Percentiles rank a stretch among this genome's conserved stretches.
Conservation (phyloP, 768 basidiomycete species). For the Boletus pseudopeckii region DNA sequence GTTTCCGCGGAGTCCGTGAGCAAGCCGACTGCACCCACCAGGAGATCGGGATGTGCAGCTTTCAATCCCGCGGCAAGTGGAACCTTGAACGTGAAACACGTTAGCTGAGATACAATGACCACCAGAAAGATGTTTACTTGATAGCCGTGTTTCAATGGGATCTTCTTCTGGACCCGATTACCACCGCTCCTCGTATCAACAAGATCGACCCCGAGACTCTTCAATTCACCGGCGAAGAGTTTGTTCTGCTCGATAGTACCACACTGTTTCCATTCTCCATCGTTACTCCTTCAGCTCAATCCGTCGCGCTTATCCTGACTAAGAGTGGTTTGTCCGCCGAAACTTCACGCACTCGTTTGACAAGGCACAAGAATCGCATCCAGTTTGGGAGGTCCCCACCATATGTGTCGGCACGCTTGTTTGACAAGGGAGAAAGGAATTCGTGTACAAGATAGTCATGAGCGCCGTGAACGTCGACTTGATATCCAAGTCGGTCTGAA, state of each 20-base stretch:
- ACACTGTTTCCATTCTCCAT: conserved; percentile 64
- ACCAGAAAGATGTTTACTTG: conserved; percentile 41
- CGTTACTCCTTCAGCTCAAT: conserved; percentile 57
- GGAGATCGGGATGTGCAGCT: conserved; percentile 51
- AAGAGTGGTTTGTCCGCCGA: conserved; percentile 71
- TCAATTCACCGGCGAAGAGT: conserved; percentile 51
- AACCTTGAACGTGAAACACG: conserved; percentile 38
- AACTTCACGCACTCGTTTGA: conserved; percentile 46
- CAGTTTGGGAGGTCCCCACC: conserved; percentile 76
- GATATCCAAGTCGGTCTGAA: conserved; percentile 8
- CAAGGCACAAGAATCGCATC: conserved; percentile 59
- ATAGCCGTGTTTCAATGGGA: conserved; percentile 51
- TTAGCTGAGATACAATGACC: neutral
- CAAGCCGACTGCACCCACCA: conserved; percentile 65
- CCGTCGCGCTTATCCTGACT: conserved; percentile 62
- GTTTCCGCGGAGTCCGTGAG: conserved; percentile 61
- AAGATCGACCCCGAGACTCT: conserved; percentile 68
- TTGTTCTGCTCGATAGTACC: conserved; percentile 78
- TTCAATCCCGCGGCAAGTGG: conserved; percentile 67
- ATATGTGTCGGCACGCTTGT: conserved; percentile 65
- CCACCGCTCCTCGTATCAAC: conserved; percentile 71
- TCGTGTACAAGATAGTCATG: conserved; percentile 61
- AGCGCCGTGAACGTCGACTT: conserved; percentile 67
- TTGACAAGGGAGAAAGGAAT: conserved; percentile 75
- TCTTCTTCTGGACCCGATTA: conserved; percentile 59